Evolutionary conservation across 345 rosid genomes (phyloP).

Genomic region (Rhizophora apiculata): DNA sequence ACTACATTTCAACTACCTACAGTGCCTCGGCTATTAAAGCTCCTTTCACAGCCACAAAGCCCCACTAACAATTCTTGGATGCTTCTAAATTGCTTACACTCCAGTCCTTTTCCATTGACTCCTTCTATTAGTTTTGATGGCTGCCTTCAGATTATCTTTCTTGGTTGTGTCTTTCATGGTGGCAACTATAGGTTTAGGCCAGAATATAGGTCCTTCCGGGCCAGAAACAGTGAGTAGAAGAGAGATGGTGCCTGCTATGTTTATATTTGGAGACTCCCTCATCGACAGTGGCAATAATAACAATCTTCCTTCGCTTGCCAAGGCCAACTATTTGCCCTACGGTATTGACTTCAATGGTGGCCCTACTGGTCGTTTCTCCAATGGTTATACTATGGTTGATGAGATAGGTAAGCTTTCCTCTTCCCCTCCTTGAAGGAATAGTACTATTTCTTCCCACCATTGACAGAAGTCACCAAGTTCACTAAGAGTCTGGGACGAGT

Average conservation of each 20-base stretch:
- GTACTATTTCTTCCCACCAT: not conserved
- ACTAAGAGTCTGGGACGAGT: too few relatives aligned
- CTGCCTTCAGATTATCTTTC: not conserved
- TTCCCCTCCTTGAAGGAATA: too few relatives aligned
- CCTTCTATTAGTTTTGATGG: not conserved
- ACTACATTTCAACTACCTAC: conserved; percentile 15
- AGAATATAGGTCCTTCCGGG: conserved; percentile 10
- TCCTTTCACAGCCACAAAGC: not conserved
- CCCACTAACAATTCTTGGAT: not conserved
- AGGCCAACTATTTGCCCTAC: conserved; percentile 90
- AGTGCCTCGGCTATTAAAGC: conserved; percentile 7
- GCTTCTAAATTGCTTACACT: not conserved
- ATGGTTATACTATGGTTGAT: conserved; percentile 95
- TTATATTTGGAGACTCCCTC: conserved; percentile 93
- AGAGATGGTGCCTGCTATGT: conserved; percentile 82
- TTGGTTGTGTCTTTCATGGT: not conserved
- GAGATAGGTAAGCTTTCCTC: conserved; percentile 49
- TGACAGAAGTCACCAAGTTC: too few relatives aligned
- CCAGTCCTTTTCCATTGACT: not conserved
- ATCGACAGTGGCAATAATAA: conserved; percentile 95
- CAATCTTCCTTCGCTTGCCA: conserved; percentile 79
- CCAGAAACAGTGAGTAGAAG: conserved; percentile 24
- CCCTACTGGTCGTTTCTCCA: conserved; percentile 97
- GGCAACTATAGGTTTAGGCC: conserved; percentile 13
- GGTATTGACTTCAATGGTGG: conserved; percentile 95